phyloP scores from a whole-genome alignment of 345 rosid genomes.

The Citrus unshiu region DNA sequence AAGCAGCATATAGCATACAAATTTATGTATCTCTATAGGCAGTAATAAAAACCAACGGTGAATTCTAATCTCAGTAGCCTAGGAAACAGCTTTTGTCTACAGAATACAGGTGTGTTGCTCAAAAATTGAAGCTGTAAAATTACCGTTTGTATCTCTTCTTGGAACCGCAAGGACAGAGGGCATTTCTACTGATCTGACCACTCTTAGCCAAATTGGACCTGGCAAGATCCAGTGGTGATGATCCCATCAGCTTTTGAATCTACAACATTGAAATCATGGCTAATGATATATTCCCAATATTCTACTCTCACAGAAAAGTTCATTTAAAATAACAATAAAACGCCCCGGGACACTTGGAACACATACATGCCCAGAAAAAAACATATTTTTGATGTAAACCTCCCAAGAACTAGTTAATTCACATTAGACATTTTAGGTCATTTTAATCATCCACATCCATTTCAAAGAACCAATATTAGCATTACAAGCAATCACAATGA shows the following conservation, averaged over 20 bases:
- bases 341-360: background rate
- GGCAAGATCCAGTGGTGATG: constrained; percentile 79
- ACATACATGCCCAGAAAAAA: background rate
- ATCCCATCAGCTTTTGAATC: constrained; percentile 91
- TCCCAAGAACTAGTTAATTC: background rate
- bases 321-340: background rate
- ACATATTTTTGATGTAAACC: background rate
- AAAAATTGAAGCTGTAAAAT: background rate
- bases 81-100: background rate
- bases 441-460: background rate
- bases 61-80: too few relatives aligned
- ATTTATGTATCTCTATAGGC: background rate
- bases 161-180: constrained; percentile 93
- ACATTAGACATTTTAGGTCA: background rate
- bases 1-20: background rate
- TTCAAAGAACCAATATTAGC: background rate
- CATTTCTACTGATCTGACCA: constrained; percentile 91
- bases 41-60: background rate
- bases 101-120: background rate
- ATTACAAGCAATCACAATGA: background rate
- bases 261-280: constrained; percentile 22
- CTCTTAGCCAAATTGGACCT: constrained; percentile 85
- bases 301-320: background rate
- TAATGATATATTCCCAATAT: background rate
- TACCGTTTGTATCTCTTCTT: constrained; percentile 95